Conservation (phyloP, 352 stramenopile genomes). For the Globisporangium ultimum region DNA sequence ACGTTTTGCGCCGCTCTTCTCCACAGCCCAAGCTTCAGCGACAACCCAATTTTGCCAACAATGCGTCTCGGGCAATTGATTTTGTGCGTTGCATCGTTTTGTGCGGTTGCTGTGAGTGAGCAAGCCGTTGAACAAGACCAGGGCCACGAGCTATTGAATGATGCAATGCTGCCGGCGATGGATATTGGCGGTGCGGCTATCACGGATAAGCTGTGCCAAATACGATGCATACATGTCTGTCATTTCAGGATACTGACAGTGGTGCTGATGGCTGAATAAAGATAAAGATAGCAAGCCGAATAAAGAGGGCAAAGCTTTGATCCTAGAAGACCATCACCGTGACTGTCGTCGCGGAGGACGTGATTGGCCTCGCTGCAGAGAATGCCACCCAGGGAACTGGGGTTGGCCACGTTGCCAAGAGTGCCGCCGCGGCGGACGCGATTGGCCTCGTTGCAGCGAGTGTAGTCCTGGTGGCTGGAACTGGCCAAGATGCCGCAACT, state of each 20-base stretch:
- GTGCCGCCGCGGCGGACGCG: neutral
- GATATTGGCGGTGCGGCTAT: neutral
- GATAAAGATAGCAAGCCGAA: neutral
- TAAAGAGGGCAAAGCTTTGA: neutral
- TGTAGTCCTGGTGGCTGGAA: conserved; percentile 5
- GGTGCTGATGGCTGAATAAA: too few species aligned
- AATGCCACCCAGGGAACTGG: too few species aligned
- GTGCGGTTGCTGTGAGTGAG: neutral
- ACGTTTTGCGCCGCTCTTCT: too few species aligned
- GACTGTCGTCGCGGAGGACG: too few species aligned
- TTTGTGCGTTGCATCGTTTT: neutral
- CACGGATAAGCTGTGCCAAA: too few species aligned
- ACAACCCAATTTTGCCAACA: neutral
- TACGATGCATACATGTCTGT: neutral
- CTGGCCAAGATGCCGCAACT: conserved; percentile 5
- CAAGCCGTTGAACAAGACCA: neutral
- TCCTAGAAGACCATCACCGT: neutral
- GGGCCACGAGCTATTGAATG: neutral
- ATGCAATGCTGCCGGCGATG: neutral
- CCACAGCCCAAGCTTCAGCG: too few species aligned
- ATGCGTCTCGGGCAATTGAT: conserved; percentile 4
- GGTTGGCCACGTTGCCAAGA: too few species aligned
- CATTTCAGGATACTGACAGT: neutral
- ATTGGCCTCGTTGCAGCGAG: neutral
- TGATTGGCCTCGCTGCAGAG: too few species aligned